Percentiles rank a stretch among this genome's conserved stretches.
These are phyloP conservation scores for Penicillium corylophilum DNA, from an alignment of 2,329 filamentous ascomycete species.

Conservation along the genomic window DNA sequence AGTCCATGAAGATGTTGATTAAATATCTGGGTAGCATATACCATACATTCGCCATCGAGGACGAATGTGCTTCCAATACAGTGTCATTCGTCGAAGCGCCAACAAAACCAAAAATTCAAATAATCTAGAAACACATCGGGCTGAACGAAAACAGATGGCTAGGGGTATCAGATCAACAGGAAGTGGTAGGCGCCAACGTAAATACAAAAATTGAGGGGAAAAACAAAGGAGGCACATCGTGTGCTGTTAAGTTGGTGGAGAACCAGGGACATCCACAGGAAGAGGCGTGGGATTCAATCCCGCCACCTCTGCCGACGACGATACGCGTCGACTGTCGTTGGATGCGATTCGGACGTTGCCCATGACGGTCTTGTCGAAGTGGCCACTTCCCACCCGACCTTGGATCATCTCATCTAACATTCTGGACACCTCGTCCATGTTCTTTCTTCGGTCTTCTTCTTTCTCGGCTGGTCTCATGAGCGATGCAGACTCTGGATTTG, in stretches of 20 bases:
- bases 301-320: conserved; percentile 27
- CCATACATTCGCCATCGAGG: neutral
- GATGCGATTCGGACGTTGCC: conserved; percentile 64
- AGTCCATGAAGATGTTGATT: neutral
- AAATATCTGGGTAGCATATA: neutral
- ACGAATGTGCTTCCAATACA: neutral
- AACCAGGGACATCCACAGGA: conserved; percentile 18
- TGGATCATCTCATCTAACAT: conserved; percentile 97
- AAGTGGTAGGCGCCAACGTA: conserved; percentile 12
- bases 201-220: conserved; percentile 21
- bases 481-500: conserved; percentile 33
- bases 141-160: conserved; percentile 13
- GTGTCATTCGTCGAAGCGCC: neutral
- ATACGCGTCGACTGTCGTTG: conserved; percentile 38
- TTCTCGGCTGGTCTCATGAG: conserved; percentile 34
- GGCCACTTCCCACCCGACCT: conserved; percentile 75
- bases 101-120: neutral
- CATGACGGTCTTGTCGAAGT: conserved; percentile 64
- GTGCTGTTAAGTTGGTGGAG: conserved; percentile 10
- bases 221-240: conserved; percentile 12
- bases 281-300: conserved; percentile 27
- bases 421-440: conserved; percentile 87
- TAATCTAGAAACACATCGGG: conserved; percentile 12
- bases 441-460: conserved; percentile 54
- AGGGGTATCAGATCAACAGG: conserved; percentile 28